phyloP scores from a whole-genome alignment of 306 rosid genomes.

The Senna tora region DNA sequence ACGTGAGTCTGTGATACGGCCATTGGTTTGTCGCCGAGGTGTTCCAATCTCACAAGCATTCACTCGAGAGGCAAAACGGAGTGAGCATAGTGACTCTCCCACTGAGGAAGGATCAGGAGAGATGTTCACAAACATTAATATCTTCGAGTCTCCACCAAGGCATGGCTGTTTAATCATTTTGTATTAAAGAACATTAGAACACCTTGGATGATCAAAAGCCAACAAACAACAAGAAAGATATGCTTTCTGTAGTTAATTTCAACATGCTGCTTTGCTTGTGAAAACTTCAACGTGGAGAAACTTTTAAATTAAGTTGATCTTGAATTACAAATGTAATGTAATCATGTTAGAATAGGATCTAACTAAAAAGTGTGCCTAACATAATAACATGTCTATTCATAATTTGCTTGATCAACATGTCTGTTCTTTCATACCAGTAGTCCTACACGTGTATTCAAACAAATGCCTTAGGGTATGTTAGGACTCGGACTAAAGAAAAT shows the following conservation, averaged over 20 bases:
- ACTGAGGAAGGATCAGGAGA: slow-evolving; percentile 82
- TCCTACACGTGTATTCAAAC: no score
- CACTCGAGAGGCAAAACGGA: slow-evolving; percentile 92
- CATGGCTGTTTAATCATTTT: slow-evolving; percentile 73
- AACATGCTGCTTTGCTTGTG: not conserved
- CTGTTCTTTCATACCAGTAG: not conserved
- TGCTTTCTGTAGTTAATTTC: not conserved
- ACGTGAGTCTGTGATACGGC: slow-evolving; percentile 59
- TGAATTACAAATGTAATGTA: not conserved
- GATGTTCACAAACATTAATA: slow-evolving; percentile 89
- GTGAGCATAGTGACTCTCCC: slow-evolving; percentile 91
- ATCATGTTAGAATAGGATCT: no score
- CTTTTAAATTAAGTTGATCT: no score
- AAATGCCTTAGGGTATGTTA: no score
- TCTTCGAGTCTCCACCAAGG: slow-evolving; percentile 95
- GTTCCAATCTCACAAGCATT: slow-evolving; percentile 95
- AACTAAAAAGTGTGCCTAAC: not conserved
- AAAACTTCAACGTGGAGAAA: not conserved
- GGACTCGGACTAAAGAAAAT: no score
- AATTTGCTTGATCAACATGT: not conserved
- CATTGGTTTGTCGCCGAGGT: slow-evolving; percentile 81
- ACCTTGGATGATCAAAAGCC: slow-evolving; percentile 10
- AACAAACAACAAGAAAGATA: slow-evolving; percentile 18
- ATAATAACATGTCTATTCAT: no score
- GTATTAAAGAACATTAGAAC: slow-evolving; percentile 36